Evolutionary conservation across 192 early-diverging fungal species (phyloP), one percentile per base, ranked within the genome.

Genomic region (Backusella parvicylindrica): DNA sequence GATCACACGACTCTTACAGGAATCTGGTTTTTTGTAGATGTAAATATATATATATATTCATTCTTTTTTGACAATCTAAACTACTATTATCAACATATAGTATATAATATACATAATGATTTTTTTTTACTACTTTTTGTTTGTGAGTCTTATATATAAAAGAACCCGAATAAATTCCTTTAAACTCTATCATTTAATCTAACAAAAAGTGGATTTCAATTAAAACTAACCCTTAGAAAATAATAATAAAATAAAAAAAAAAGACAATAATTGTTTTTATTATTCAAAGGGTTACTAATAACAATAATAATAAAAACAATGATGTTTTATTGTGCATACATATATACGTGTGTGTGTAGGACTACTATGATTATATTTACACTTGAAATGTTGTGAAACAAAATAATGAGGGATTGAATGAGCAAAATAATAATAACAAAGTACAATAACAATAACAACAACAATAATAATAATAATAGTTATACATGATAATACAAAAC

Each of bases 21-120:
- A 94, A 78, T 91, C 90, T 16, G 93, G 93, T 6, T 92, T 94
- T 79, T 79, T 94, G 72, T 94, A 89, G 35, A 32, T 66, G 35
- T 12, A 38, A 23, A 43, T 12, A 41, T 16, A 68, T 38, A n/a
- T 11, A 36, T 37, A 32, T 11, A 65, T 32, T 16, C 33, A 68
- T 21, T 37, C 21, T 21, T 4, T 50, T 21, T 38, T 38, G 37
- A 38, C 37, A 38, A n/a, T n/a, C n/a, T n/a, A n/a, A n/a, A n/a
- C n/a, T n/a, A n/a, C n/a, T n/a, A n/a, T n/a, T n/a, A n/a, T n/a
- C n/a, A n/a, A n/a, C n/a, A n/a, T n/a, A n/a, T n/a, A n/a, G n/a
- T n/a, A n/a, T n/a, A n/a, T n/a, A n/a, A n/a, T n/a, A n/a, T n/a
- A n/a, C n/a, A n/a, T n/a, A n/a, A n/a, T n/a, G n/a, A n/a, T n/a